Base-by-base conservation (phyloP, 169 alveolate species). In the Plasmodium falciparum region DNA sequence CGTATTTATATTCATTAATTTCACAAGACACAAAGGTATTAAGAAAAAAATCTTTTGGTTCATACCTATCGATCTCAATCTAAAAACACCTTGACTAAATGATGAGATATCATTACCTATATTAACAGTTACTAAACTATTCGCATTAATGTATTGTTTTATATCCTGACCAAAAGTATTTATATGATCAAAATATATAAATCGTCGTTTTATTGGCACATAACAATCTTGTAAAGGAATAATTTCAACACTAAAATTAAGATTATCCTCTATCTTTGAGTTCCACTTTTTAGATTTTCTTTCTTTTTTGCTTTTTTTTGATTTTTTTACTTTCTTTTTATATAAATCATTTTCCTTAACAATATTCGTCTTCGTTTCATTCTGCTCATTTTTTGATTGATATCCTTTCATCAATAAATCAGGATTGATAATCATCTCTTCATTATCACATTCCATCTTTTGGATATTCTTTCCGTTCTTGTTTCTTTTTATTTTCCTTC, bases 91-190 rank as follows among this genome's bases (percentile, higher is more conserved):
- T 89, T 97, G 99, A 33, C 98, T 96, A 65, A 92, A 96, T 66
- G 97, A 98, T 3, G 98, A 93, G 88, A 96, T 96, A 88, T 97
- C 98, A 67, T 96, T 95, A 49, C 97, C 97, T 15, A 97, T 76
- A 61, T 86, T 86, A 6, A 86, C 92, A 12, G 99, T 97, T 17
- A 97, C 90, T 70, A 95, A 85, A 15, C 98, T 98, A 47, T 83
- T 73, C 15, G 97, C 98, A 43, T 93, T 94, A 26, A 97, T 95
- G 58, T 97, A 95, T 85, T 97, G 99, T 75, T 93, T 95, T 63
- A 97, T 96, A 76, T 97, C 99, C 95, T 96, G 97, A 24, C 98
- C 98, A 26, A 96, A 96, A 5, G 98, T 88, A 93, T 97, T 97
- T 54, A 96, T 97, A 74, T 97, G 99, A 89, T 97, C 99, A 93